phyloP scores from a whole-genome alignment of 768 basidiomycete species.

The Auricularia cornea region DNA sequence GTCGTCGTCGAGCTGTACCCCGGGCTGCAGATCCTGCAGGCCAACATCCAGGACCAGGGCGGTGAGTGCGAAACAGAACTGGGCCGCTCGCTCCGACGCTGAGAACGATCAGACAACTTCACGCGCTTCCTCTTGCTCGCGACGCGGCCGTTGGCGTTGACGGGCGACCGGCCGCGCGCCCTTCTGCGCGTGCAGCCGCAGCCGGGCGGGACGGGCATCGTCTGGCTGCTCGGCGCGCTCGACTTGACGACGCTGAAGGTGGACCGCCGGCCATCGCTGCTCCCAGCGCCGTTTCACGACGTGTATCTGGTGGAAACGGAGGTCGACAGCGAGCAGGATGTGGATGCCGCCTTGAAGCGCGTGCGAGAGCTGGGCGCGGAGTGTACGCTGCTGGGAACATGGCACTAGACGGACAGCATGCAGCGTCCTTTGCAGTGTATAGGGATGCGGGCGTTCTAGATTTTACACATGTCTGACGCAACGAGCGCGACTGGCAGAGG shows the following conservation, averaged over 20 bases:
- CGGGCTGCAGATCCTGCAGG: slow-evolving; percentile 50
- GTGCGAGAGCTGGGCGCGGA: neutral
- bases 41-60: slow-evolving; percentile 56
- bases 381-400: neutral
- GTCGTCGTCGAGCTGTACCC: slow-evolving; percentile 52
- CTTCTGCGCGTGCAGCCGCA: neutral
- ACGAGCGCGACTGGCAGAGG: no score
- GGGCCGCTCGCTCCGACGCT: no score
- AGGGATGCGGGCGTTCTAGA: no score
- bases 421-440: neutral
- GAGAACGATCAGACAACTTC: slow-evolving; percentile 7
- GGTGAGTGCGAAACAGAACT: slow-evolving; percentile 32
- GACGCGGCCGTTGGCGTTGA: neutral
- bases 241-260: slow-evolving; percentile 42
- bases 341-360: neutral
- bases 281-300: slow-evolving; percentile 40
- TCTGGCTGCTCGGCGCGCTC: slow-evolving; percentile 29
- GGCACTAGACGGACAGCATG: neutral
- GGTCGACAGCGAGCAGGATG: slow-evolving; percentile 6
- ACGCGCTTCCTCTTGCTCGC: slow-evolving; percentile 9
- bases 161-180: neutral
- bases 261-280: slow-evolving; percentile 53
- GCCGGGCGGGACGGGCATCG: slow-evolving; percentile 1
- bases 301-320: slow-evolving; percentile 60
- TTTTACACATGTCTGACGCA: no score